Percentiles rank a stretch among this genome's conserved stretches.
Evolutionary conservation across 139 green algal species (phyloP).

Genomic region (Micractinium sp.): DNA sequence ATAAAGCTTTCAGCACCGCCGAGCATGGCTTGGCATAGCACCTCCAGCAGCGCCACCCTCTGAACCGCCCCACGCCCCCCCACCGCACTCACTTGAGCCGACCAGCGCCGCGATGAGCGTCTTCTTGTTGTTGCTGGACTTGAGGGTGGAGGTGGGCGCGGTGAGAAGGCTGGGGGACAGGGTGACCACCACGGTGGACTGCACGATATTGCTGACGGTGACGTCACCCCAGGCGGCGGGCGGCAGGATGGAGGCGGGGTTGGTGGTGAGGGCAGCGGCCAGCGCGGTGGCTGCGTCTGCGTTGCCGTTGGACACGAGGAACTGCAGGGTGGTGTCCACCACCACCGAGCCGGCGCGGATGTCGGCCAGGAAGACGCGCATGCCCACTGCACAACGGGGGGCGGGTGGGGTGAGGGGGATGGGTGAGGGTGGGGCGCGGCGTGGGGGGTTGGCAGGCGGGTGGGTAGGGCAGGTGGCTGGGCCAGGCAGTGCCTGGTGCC

Average conservation of each 20-base stretch:
- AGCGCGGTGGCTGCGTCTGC: neutral
- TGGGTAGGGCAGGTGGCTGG: neutral
- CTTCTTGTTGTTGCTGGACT: neutral
- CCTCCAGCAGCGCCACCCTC: neutral
- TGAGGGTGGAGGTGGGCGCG: neutral
- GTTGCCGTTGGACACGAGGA: conserved; percentile 14
- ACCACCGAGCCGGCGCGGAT: neutral
- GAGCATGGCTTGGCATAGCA: no score
- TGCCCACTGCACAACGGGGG: neutral
- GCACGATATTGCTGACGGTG: neutral
- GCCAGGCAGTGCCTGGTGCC: neutral
- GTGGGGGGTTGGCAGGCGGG: neutral
- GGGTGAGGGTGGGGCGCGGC: neutral
- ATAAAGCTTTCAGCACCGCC: no score
- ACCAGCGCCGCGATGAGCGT: neutral
- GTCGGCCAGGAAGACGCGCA: neutral
- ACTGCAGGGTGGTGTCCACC: conserved; percentile 10
- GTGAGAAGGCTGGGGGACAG: neutral
- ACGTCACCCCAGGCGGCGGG: neutral
- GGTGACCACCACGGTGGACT: neutral
- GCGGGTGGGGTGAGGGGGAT: neutral
- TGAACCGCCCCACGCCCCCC: neutral
- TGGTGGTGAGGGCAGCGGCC: neutral
- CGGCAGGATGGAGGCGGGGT: neutral
- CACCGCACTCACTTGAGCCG: neutral